phyloP scores from a whole-genome alignment of 2,329 filamentous ascomycete genomes.

The Xylogone sp. region DNA sequence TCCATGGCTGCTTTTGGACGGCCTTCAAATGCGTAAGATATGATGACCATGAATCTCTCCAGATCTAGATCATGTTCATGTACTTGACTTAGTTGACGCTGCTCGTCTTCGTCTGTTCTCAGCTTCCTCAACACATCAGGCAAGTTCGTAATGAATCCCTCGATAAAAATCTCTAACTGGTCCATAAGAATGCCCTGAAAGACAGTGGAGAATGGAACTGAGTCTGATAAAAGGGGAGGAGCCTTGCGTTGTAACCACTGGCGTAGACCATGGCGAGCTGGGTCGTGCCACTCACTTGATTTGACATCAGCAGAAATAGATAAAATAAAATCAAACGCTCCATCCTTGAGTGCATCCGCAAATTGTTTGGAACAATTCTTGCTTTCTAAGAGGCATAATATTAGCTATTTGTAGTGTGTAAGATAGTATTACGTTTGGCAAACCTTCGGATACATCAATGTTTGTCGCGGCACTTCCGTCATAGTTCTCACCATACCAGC shows the following conservation, averaged over 20 bases:
- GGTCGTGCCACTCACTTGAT: conserved; percentile 80
- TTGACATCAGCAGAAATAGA: conserved; percentile 79
- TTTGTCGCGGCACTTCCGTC: conserved; percentile 54
- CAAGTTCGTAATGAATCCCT: conserved; percentile 92
- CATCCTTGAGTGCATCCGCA: conserved; percentile 75
- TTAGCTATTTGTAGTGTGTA: neutral
- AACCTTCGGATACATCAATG: conserved; percentile 59
- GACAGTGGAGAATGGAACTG: conserved; percentile 63
- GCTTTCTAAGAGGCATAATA: conserved; percentile 48
- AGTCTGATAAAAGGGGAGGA: conserved; percentile 62
- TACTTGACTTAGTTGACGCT: conserved; percentile 63
- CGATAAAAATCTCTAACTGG: conserved; percentile 81
- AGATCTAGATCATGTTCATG: conserved; percentile 70
- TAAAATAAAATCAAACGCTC: conserved; percentile 88
- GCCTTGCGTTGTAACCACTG: conserved; percentile 80
- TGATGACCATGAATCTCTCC: conserved; percentile 87
- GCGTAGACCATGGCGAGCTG: conserved; percentile 77
- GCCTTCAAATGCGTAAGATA: conserved; percentile 86
- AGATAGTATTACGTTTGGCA: conserved; percentile 9
- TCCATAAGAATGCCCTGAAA: conserved; percentile 73
- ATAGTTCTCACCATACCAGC: conserved; percentile 74
- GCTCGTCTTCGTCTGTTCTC: conserved; percentile 85
- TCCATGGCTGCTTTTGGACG: conserved; percentile 74
- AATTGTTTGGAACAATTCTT: conserved; percentile 70
- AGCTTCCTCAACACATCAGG: conserved; percentile 86